Base-by-base conservation (phyloP, 768 basidiomycete species). In the Naganishia onofrii region DNA sequence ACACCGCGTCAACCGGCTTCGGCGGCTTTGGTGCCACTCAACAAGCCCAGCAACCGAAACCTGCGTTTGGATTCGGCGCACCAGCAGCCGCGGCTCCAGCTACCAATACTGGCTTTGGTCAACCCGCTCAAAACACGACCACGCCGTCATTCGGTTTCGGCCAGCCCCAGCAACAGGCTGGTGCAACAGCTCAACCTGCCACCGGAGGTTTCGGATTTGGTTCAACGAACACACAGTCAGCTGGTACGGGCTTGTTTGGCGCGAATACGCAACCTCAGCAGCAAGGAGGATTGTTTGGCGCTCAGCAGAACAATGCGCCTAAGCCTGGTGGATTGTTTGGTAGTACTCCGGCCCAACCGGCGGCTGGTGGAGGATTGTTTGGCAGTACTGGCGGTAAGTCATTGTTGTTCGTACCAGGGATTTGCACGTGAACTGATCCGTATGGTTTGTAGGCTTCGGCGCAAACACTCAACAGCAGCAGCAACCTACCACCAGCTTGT, bases 11-110 rank as follows among this genome's bases (percentile, higher is more conserved):
- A 56, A 58, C 74, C 42, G 48, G 71, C 54, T 70, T 36, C 15
- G 77, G 87, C 73, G 87, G 87, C 46, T 74, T 21, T 60, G 74
- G 65, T 69, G 77, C 46, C 60, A 57, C 70, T 74, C 74, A 73
- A 46, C 69, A 72, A 57, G 28, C 4, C 29, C 23, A 54, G 46
- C 46, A 46, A 44, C 51, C 69, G 23, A 70, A 70, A 32, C 69
- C 69, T 12, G 69, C 69, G 12, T 70, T 70, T 32, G 69, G 69
- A 23, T 63, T 56, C n/a, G 67, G 66, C 64, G 68, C 34, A 63
- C 65, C 55, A 53, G 68, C 53, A 31, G 51, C 66, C 44, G 54
- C 71, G 53, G 64, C 69, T 23, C 60, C 66, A 38, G 57, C 71
- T 51, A 65, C 69, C 13, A 70, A 64, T 42, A 68, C 76, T 2